Percentiles rank a stretch among this genome's conserved stretches.
Conservation (phyloP, 345 rosid genomes). For the Eucalyptus coolabah region DNA sequence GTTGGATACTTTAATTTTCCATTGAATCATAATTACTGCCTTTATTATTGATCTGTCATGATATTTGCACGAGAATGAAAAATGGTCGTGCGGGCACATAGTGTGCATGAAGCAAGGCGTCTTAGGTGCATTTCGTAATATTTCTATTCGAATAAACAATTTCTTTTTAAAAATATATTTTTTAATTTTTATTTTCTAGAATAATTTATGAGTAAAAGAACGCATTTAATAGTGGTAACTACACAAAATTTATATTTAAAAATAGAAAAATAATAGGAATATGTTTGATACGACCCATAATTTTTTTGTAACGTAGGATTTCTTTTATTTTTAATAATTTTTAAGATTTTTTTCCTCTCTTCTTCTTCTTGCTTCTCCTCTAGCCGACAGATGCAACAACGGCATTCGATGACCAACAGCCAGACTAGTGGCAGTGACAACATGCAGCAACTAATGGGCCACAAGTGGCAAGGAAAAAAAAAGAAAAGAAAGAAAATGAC, state of each 20-base stretch:
- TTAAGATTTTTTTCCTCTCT: no score
- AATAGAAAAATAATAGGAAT: no score
- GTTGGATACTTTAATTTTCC: background rate
- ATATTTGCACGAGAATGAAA: background rate
- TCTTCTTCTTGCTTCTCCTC: no score
- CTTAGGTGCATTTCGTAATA: rapidly evolving
- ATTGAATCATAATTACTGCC: background rate
- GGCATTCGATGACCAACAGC: no score
- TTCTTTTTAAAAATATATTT: rapidly evolving
- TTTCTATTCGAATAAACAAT: rapidly evolving
- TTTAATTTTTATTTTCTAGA: rapidly evolving
- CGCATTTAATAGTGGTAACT: rapidly evolving
- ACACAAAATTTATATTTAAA: no score
- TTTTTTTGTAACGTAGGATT: no score
- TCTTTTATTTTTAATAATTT: no score
- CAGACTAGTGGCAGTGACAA: rapidly evolving
- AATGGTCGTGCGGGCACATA: background rate
- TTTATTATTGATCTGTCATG: background rate
- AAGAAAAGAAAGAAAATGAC: no score
- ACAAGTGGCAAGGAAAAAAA: rapidly evolving
- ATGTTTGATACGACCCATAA: rapidly evolving
- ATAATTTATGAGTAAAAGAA: no score
- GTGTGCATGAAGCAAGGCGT: background rate
- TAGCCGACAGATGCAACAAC: rapidly evolving
- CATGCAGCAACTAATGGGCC: no score